Evolutionary conservation across 257 asterid genomes (phyloP), one percentile per base, ranked within the genome.

Genomic region (Cruciata laevipes): DNA sequence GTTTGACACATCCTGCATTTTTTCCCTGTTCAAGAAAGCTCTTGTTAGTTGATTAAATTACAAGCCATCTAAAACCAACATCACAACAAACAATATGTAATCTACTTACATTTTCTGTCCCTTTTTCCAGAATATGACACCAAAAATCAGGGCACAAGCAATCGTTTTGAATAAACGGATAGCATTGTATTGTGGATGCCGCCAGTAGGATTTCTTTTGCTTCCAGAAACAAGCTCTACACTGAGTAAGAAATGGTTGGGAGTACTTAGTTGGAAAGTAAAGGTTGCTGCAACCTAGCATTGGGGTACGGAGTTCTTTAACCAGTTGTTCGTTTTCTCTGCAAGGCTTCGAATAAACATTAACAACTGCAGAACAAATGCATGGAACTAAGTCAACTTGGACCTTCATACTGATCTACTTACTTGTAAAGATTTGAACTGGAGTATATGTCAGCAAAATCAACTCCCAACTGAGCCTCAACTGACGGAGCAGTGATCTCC

Each of bases 161-260:
- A 65, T 73, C 0, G 92, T 72, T 78, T 80, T 63, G 37, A 82
- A 61, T 64, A 84, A 75, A 24, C 87, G 75, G 61, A 76, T 38
- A 25, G 81, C 78, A 49, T 83, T 86, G 23, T 81, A 86, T 7
- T 42, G 74, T 6, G 87, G 79, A 38, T 86, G 65, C 59, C 87
- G 69, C 89, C 89, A 83, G 70, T 83, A 80, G 59, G 87, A 83
- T 80, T 76, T 78, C 21, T 61, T 66, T 63, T 81, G 87, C 75
- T 82, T 86, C 89, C 89, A 82, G 73, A 82, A 78, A 67, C 89
- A 81, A 68, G 84, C 89, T 80, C 71, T 74, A 75, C 79, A 78
- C 73, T 86, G 89, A 75, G 69, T 76, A 2, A 63, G 17, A 52
- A 80, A 81, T 1, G 89, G 30, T 17, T 80, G 86, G 10, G 89